Evolutionary conservation across 208 protist genomes (phyloP).

Genomic region (Wallacemonas rigidus): DNA sequence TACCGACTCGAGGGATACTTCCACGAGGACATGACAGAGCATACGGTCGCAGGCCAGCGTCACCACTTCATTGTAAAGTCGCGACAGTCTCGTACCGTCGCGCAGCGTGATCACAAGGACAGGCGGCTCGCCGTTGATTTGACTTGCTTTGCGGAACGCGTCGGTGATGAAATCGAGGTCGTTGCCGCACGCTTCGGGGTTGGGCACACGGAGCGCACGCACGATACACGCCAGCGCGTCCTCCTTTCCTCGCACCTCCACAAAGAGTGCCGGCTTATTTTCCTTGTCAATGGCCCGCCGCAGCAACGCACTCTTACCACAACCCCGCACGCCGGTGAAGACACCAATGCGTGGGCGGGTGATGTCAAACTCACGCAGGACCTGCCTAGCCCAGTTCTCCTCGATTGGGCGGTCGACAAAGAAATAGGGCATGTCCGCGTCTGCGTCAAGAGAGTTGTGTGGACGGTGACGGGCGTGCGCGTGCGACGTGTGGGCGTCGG

Average conservation of each 20-base stretch:
- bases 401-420: conserved; percentile 63
- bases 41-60: conserved; percentile 70
- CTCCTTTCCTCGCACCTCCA: conserved; percentile 73
- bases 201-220: conserved; percentile 75
- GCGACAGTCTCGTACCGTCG: conserved; percentile 62
- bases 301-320: conserved; percentile 67
- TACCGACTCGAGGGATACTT: conserved; percentile 73
- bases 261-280: conserved; percentile 74
- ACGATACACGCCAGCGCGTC: conserved; percentile 68
- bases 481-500: neutral
- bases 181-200: conserved; percentile 82
- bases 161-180: conserved; percentile 79
- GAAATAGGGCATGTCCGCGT: conserved; percentile 6
- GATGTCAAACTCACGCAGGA: conserved; percentile 67
- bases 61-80: conserved; percentile 80
- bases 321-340: conserved; percentile 52
- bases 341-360: conserved; percentile 68
- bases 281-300: conserved; percentile 73
- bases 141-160: conserved; percentile 58
- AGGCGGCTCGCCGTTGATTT: conserved; percentile 72
- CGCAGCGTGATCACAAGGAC: conserved; percentile 79
- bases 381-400: conserved; percentile 72
- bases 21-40: conserved; percentile 79
- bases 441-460: neutral
- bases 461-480: neutral